A percentile compares a stretch with the other conserved stretches of the same genome.
These are phyloP conservation scores for Sugiyamaella marilandica DNA, from an alignment of 805 yeast species.

Conservation along the genomic window DNA sequence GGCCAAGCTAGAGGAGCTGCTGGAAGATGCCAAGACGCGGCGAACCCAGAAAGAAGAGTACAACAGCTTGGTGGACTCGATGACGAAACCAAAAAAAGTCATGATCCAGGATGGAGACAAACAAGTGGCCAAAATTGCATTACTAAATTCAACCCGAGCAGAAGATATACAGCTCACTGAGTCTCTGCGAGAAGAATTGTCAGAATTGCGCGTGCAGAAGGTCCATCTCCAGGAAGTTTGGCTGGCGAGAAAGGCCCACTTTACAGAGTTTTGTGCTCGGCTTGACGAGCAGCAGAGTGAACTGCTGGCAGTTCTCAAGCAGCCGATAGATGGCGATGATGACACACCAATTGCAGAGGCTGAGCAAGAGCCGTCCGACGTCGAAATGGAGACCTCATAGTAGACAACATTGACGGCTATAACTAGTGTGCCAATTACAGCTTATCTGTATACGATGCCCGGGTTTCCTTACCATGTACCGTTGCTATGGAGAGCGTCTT, in stretches of 20 bases:
- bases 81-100: slow-evolving; percentile 20
- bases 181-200: slow-evolving; percentile 23
- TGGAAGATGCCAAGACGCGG: slow-evolving; percentile 17
- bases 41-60: slow-evolving; percentile 25
- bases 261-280: slow-evolving; percentile 20
- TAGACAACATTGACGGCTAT: neutral
- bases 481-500: no score
- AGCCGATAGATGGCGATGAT: slow-evolving; percentile 13
- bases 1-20: slow-evolving; percentile 18
- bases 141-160: slow-evolving; percentile 22
- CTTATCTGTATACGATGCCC: no score
- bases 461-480: no score
- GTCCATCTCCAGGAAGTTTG: slow-evolving; percentile 18
- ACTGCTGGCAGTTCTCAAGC: slow-evolving; percentile 15
- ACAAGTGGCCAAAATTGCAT: slow-evolving; percentile 19
- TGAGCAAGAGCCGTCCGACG: neutral
- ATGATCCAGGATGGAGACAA: slow-evolving; percentile 7
- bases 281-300: slow-evolving; percentile 23
- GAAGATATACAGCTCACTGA: slow-evolving; percentile 18
- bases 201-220: slow-evolving; percentile 21
- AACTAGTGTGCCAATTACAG: no score
- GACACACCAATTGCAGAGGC: slow-evolving; percentile 1
- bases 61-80: slow-evolving; percentile 21
- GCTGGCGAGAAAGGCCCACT: slow-evolving; percentile 22
- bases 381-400: neutral